Conservation (phyloP, 2,329 filamentous ascomycete genomes). For the Hymenotorrendiella dingleyae region DNA sequence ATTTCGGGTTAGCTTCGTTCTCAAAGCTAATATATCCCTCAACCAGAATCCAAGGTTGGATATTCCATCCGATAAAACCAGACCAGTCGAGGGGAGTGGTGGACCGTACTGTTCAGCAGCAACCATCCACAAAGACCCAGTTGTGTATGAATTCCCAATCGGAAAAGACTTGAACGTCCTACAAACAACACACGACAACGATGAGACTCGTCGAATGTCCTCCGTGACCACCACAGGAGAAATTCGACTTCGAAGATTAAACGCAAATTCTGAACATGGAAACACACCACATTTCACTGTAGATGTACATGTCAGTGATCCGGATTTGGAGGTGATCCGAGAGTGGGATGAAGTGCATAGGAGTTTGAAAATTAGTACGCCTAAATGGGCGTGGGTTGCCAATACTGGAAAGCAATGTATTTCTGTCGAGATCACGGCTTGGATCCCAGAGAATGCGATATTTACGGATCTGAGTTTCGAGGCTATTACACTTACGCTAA, state of each 20-base stretch:
- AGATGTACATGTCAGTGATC: constrained; percentile 22
- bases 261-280: constrained; percentile 15
- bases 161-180: constrained; percentile 18
- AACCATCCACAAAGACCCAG: constrained; percentile 11
- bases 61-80: constrained; percentile 3
- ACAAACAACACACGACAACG: constrained; percentile 17
- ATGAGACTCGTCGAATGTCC: constrained; percentile 2
- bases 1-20: not conserved
- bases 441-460: constrained; percentile 26
- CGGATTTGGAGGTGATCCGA: constrained; percentile 13
- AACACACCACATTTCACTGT: constrained; percentile 21
- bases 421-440: constrained; percentile 27
- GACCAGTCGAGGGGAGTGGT: constrained; percentile 12
- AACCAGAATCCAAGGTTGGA: not conserved
- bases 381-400: constrained; percentile 14
- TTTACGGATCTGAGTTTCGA: constrained; percentile 20
- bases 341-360: constrained; percentile 19
- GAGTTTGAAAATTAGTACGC: constrained; percentile 23
- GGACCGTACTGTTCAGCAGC: constrained; percentile 21
- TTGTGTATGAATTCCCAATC: constrained; percentile 18
- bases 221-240: constrained; percentile 22
- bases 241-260: constrained; percentile 20
- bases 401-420: constrained; percentile 19
- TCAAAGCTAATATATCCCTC: not conserved
- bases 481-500: constrained; percentile 18